Evolutionary conservation across 2,329 filamentous ascomycete species (phyloP), one percentile per base, ranked within the genome.

Genomic region (Kalmusia sp.): DNA sequence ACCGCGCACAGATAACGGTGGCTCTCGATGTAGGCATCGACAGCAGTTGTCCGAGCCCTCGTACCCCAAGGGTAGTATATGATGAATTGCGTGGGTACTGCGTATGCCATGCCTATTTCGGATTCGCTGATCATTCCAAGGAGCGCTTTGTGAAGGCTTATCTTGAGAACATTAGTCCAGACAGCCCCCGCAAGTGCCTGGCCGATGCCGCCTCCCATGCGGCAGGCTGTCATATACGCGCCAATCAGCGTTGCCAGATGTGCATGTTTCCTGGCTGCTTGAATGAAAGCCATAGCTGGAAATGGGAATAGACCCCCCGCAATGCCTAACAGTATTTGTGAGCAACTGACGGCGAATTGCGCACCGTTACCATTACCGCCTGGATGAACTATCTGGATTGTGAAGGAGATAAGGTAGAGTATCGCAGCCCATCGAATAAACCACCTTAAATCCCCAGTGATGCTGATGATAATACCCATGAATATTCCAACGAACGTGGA

Each of bases 151-250:
- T 43, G 25, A 8, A 43, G 39, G 15, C n/a, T 43, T 4, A 25
- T 9, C 7, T 19, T 27, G n/a, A 43, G 24, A n/a, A 25, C 39
- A 11, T 43, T 43, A 6, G 25, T 31, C 39, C 39, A 43, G 39
- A 43, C 21, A 4, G 39, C 25, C 8, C 39, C 39, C 11, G 28
- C 41, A 24, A 45, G 15, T 11, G 28, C 15, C 19, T 33, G 28
- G 2, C 41, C 41, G 28, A 45, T 24, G 11, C 41, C 41, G n/a
- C 41, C 28, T 24, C 41, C 41, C 14, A 45, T 4, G 9, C 17
- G 28, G 14, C 41, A 45, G 9, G 41, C 41, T 14, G 41, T 45
- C 41, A 45, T 45, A 19, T 45, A 45, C 1, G 41, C 41, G 41
- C 41, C 41, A 6, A 45, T 33, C 9, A 45, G 41, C 9, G 41